phyloP scores from a whole-genome alignment of 2,329 filamentous ascomycete genomes.

The Colletotrichum musicola region DNA sequence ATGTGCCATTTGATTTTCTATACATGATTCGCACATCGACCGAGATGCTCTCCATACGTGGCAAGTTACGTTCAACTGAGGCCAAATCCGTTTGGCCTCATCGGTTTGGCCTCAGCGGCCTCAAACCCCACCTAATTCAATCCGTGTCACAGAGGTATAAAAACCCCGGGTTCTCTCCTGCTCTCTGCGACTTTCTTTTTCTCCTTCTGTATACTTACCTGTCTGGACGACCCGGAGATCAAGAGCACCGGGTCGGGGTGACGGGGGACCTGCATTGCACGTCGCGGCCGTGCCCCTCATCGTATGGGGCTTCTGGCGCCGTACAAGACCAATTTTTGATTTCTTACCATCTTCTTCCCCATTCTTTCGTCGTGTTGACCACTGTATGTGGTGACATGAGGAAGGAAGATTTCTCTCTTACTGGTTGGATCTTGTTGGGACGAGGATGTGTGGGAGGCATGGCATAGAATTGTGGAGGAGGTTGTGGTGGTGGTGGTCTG shows the following conservation, averaged over 20 bases:
- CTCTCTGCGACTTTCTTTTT: neutral
- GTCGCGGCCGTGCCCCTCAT: constrained; percentile 24
- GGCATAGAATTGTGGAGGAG: too few relatives aligned
- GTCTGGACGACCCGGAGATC: constrained; percentile 27
- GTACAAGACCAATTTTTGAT: constrained; percentile 17
- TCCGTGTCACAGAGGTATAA: neutral
- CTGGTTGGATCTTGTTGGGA: neutral
- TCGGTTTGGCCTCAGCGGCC: neutral
- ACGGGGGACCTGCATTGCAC: constrained; percentile 30
- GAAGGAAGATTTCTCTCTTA: neutral
- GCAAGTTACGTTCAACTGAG: neutral
- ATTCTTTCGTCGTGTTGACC: constrained; percentile 3
- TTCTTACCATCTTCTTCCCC: neutral
- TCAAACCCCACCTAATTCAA: neutral
- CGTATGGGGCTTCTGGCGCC: constrained; percentile 16
- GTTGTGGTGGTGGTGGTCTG: too few relatives aligned
- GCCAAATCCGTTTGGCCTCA: constrained; percentile 3
- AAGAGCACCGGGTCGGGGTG: constrained; percentile 23
- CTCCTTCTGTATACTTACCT: constrained; percentile 26
- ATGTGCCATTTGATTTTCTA: neutral
- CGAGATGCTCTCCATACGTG: neutral
- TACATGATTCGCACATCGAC: neutral
- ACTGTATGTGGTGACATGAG: constrained; percentile 15
- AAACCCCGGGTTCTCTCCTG: too few relatives aligned
- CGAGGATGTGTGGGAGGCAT: too few relatives aligned